These are phyloP conservation scores for Yamadazyma jaroonii DNA, from an alignment of 1,139 yeast genomes.

Conservation along the genomic window DNA sequence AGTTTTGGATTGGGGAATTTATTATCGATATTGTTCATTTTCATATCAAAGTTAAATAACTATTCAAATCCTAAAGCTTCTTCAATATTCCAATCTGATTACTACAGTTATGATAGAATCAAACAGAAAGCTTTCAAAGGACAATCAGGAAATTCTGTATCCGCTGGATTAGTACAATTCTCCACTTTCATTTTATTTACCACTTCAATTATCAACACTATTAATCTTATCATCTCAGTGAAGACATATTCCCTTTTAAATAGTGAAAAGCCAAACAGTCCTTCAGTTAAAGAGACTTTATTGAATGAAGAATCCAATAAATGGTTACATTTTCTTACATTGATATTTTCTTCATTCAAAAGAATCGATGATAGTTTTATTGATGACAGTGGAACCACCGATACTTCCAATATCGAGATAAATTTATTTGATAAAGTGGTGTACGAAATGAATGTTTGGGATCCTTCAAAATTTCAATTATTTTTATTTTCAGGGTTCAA, in stretches of 20 bases:
- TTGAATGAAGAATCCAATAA: conserved; percentile 12
- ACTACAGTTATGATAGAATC: conserved; percentile 31
- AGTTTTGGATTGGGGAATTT: conserved; percentile 16
- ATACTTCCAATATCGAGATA: conserved; percentile 15
- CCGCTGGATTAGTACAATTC: conserved; percentile 4
- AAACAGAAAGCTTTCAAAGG: conserved; percentile 15
- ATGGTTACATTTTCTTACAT: conserved; percentile 5
- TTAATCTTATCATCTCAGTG: conserved; percentile 1
- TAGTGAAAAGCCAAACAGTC: conserved; percentile 28
- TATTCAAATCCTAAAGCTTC: conserved; percentile 4
- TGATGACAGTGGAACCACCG: conserved; percentile 14
- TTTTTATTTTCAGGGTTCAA: conserved; percentile 51
- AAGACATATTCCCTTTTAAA: conserved; percentile 7
- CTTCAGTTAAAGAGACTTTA: conserved; percentile 30
- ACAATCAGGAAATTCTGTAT: conserved; percentile 1
- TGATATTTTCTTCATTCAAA: conserved; percentile 7
- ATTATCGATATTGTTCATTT: conserved; percentile 5
- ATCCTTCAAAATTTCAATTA: conserved; percentile 52
- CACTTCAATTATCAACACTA: conserved; percentile 2
- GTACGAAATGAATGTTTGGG: conserved; percentile 61
- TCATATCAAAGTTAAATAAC: conserved; percentile 4
- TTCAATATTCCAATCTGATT: conserved; percentile 27
- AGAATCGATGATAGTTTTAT: conserved; percentile 15
- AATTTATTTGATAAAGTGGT: conserved; percentile 25
- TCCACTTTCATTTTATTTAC: conserved; percentile 4